Base-by-base conservation (phyloP, 148 eudicot species). In the Silene latifolia region DNA sequence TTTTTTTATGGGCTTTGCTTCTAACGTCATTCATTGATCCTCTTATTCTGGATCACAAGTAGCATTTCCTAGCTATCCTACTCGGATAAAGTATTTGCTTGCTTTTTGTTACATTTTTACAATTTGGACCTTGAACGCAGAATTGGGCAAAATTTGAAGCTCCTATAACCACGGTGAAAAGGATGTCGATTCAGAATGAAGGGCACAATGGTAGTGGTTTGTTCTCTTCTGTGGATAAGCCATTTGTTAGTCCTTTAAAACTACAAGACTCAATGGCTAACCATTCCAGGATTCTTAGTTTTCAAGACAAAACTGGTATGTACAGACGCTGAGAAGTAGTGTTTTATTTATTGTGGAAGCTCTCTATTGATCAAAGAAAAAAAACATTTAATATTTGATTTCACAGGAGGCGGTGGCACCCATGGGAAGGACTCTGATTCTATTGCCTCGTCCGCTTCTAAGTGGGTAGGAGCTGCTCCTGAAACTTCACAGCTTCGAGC, bases 161-260 rank as follows among this genome's bases (percentile, higher is more conserved):
- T 83, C 91, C 93, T 58, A 94, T 85, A 84, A 91, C 96, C 73
- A 90, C 92, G 69, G 86, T 94, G 48, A 87, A 90, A 77, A 87
- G 98, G 83, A 83, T 77, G 61, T 73, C 74, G 72, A 69, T 82
- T 66, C 83, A 81, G 62, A 85, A 86, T 75, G 83, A 80, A 47
- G 76, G 27, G 44, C 77, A 57, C 39, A 80, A 81, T 64, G 54
- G 76, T 32, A 80, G 80, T 23, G 78, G 80, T 48, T 76, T 87
- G 64, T 79, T 86, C 70, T 72, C 77, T 67, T 82, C 82, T n/a
- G 69, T 59, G 20, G 83, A 80, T 69, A 86, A 84, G 75, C 83
- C 75, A 80, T 69, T 70, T 68, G 74, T 67, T 54, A 78, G 74
- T 67, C 75, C 85, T 77, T 74, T 54, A 58, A 59, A 81, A 69